Percentiles rank a stretch among this genome's conserved stretches.
Evolutionary conservation across 1,139 yeast genomes (phyloP).

Genomic region (Saccharomycopsis hybrid): DNA sequence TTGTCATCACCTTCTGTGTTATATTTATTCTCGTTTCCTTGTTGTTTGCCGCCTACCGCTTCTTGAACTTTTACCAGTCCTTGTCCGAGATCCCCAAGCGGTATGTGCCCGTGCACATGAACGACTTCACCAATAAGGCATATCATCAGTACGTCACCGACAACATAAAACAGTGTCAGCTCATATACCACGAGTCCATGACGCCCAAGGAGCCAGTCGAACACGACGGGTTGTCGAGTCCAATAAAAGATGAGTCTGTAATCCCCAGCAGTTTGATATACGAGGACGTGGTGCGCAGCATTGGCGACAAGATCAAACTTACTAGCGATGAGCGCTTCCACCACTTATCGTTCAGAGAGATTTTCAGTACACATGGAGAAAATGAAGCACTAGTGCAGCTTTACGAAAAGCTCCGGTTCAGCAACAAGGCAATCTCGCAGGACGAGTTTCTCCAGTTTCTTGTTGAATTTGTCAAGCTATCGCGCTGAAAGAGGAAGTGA

Average conservation of each 20-base stretch:
- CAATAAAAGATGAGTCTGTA: constrained; percentile 13
- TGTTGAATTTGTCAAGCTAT: constrained; percentile 13
- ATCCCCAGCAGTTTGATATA: constrained; percentile 20
- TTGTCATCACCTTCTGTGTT: constrained; percentile 19
- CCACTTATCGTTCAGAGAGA: constrained; percentile 15
- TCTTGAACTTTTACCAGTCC: constrained; percentile 11
- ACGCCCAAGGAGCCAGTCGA: constrained; percentile 12
- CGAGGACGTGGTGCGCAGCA: constrained; percentile 19
- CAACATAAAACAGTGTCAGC: constrained; percentile 16
- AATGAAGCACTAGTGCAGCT: constrained; percentile 6
- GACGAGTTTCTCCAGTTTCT: constrained; percentile 18
- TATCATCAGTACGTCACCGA: constrained; percentile 11
- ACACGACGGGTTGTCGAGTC: constrained; percentile 19
- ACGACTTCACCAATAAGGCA: constrained; percentile 10
- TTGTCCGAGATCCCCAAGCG: constrained; percentile 17
- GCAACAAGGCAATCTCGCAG: constrained; percentile 15
- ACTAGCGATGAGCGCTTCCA: background rate
- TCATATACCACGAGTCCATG: constrained; percentile 12
- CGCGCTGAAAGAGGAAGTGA: too few relatives aligned
- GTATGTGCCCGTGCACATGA: constrained; percentile 17
- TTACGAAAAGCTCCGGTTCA: constrained; percentile 19
- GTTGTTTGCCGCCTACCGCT: constrained; percentile 13
- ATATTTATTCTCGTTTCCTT: constrained; percentile 12
- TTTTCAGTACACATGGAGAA: constrained; percentile 4
- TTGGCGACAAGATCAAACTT: constrained; percentile 13